Conservation (phyloP, 352 stramenopile genomes). For the Pythium oligandrum region DNA sequence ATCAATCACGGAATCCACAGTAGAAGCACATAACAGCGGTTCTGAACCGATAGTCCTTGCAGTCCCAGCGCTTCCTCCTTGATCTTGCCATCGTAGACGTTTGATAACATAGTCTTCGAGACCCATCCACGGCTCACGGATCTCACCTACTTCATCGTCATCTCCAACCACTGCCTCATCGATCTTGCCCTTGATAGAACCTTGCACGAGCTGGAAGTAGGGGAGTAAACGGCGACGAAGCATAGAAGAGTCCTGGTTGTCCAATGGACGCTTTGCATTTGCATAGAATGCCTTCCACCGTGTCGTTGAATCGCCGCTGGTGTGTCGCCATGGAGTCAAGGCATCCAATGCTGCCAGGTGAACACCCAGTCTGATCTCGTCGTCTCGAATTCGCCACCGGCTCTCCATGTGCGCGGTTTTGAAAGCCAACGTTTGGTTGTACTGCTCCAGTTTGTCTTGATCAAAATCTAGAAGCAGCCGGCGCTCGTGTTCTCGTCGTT, state of each 20-base stretch:
- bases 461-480: slow-evolving; percentile 13
- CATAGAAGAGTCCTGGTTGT: slow-evolving; percentile 5
- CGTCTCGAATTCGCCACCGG: not conserved
- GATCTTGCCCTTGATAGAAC: slow-evolving; percentile 10
- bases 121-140: slow-evolving; percentile 18
- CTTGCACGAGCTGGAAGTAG: slow-evolving; percentile 9
- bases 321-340: slow-evolving; percentile 6
- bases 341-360: slow-evolving; percentile 7
- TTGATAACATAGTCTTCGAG: slow-evolving; percentile 5
- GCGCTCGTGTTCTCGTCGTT: slow-evolving; percentile 13
- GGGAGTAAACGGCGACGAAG: slow-evolving; percentile 7
- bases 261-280: slow-evolving; percentile 1
- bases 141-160: slow-evolving; percentile 18
- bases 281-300: slow-evolving; percentile 8
- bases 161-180: not conserved
- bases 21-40: slow-evolving; percentile 47
- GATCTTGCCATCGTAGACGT: not conserved
- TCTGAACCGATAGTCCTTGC: not conserved
- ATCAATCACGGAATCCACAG: slow-evolving; percentile 43
- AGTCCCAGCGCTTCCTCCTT: slow-evolving; percentile 2
- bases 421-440: not conserved
- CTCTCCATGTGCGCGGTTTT: not conserved
- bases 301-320: slow-evolving; percentile 2
- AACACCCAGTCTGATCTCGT: slow-evolving; percentile 13
- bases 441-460: slow-evolving; percentile 8